These are phyloP conservation scores for Corniculantispora saksenae DNA, from an alignment of 2,329 filamentous ascomycete genomes.

Conservation along the genomic window DNA sequence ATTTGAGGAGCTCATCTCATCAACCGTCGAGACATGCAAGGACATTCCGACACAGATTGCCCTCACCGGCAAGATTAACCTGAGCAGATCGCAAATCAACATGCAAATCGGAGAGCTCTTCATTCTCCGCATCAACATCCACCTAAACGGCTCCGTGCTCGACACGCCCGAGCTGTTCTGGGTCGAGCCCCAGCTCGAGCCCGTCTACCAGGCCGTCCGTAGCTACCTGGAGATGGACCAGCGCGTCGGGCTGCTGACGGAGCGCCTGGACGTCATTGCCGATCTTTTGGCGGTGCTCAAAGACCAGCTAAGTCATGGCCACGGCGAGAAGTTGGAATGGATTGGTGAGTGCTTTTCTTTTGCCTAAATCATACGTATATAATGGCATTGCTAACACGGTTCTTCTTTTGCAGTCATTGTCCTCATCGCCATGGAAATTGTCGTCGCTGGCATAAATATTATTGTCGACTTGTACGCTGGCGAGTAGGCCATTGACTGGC, in stretches of 20 bases:
- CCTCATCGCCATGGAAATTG: conserved; percentile 91
- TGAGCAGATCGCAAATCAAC: conserved; percentile 89
- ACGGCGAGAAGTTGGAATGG: conserved; percentile 87
- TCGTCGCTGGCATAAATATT: conserved; percentile 92
- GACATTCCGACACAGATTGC: conserved; percentile 93
- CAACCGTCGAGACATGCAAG: conserved; percentile 90
- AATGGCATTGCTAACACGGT: conserved; percentile 20
- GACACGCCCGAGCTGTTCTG: conserved; percentile 98
- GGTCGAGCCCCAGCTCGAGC: conserved; percentile 95
- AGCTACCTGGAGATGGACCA: conserved; percentile 99
- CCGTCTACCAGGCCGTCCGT: conserved; percentile 91
- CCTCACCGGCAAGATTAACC: conserved; percentile 84
- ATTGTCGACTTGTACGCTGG: conserved; percentile 82
- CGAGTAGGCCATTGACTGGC: conserved; percentile 21
- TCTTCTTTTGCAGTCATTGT: conserved; percentile 69
- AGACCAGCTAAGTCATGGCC: conserved; percentile 90
- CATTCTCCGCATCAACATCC: conserved; percentile 96
- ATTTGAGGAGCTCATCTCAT: conserved; percentile 92
- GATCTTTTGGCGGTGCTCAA: conserved; percentile 91
- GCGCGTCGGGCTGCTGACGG: conserved; percentile 83
- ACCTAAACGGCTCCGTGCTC: conserved; percentile 92
- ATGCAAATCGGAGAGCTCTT: conserved; percentile 99
- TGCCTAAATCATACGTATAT: neutral
- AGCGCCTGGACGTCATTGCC: conserved; percentile 86
- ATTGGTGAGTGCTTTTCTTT: conserved; percentile 62